A percentile compares a stretch with the other conserved stretches of the same genome.
phyloP scores from a whole-genome alignment of 2,329 filamentous ascomycete species.

The Lachnellula occidentalis region DNA sequence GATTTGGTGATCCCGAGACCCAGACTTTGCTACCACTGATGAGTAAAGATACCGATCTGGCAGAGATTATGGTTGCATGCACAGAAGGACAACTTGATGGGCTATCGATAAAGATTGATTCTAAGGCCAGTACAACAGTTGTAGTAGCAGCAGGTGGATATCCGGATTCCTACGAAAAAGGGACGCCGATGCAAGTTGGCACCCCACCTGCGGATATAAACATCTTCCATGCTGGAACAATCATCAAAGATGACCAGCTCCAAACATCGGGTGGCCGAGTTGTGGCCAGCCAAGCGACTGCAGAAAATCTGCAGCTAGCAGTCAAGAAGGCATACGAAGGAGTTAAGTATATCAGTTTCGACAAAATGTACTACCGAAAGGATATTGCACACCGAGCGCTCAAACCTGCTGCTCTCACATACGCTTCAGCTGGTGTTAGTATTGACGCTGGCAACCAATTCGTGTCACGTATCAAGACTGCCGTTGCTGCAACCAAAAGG shows the following conservation, averaged over 20 bases:
- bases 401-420: conserved; percentile 62
- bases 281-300: conserved; percentile 83
- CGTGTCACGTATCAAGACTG: conserved; percentile 84
- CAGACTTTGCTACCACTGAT: conserved; percentile 80
- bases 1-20: conserved; percentile 88
- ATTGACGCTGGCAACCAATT: conserved; percentile 93
- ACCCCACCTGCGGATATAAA: conserved; percentile 49
- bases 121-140: conserved; percentile 78
- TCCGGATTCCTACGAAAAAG: conserved; percentile 79
- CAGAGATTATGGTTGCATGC: conserved; percentile 83
- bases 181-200: conserved; percentile 52
- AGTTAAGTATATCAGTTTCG: conserved; percentile 61
- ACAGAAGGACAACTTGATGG: conserved; percentile 67
- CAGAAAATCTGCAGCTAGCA: conserved; percentile 69
- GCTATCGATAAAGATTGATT: conserved; percentile 61
- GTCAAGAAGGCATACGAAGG: conserved; percentile 79
- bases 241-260: conserved; percentile 56
- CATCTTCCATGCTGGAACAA: conserved; percentile 92
- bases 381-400: conserved; percentile 83
- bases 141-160: conserved; percentile 93
- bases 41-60: conserved; percentile 73
- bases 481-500: conserved; percentile 77
- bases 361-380: conserved; percentile 57
- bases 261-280: conserved; percentile 83
- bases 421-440: conserved; percentile 87